phyloP scores from a whole-genome alignment of 805 yeast species.

The Candida lessepsii region DNA sequence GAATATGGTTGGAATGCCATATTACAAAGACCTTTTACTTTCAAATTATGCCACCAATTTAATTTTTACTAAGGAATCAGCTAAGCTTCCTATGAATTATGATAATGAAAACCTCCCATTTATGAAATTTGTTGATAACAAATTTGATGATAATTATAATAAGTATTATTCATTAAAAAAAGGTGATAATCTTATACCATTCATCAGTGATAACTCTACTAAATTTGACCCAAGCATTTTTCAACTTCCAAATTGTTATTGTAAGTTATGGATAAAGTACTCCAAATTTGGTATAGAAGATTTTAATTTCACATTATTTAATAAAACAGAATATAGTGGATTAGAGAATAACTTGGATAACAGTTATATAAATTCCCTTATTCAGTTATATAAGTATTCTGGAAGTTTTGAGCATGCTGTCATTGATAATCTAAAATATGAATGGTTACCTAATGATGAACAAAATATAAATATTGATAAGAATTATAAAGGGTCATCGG shows the following conservation, averaged over 20 bases:
- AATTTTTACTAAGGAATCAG: conserved; percentile 56
- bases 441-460: conserved; percentile 43
- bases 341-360: conserved; percentile 85
- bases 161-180: conserved; percentile 14
- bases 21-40: conserved; percentile 69
- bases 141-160: conserved; percentile 15
- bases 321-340: conserved; percentile 69
- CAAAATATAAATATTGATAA: conserved; percentile 24
- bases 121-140: conserved; percentile 15
- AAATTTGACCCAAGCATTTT: conserved; percentile 13
- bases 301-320: conserved; percentile 86
- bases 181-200: conserved; percentile 13
- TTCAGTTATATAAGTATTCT: conserved; percentile 77
- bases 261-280: conserved; percentile 72
- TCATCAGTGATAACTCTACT: conserved; percentile 14
- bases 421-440: conserved; percentile 50
- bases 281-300: conserved; percentile 91
- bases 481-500: conserved; percentile 46
- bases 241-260: conserved; percentile 68
- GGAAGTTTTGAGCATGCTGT: conserved; percentile 71
- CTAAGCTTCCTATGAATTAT: conserved; percentile 50
- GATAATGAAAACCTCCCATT: conserved; percentile 19
- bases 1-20: conserved; percentile 80
- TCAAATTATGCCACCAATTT: conserved; percentile 76
- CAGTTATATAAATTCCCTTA: conserved; percentile 65